Base-by-base conservation (phyloP, 169 alveolate genomes). In the Theileria annulata region DNA sequence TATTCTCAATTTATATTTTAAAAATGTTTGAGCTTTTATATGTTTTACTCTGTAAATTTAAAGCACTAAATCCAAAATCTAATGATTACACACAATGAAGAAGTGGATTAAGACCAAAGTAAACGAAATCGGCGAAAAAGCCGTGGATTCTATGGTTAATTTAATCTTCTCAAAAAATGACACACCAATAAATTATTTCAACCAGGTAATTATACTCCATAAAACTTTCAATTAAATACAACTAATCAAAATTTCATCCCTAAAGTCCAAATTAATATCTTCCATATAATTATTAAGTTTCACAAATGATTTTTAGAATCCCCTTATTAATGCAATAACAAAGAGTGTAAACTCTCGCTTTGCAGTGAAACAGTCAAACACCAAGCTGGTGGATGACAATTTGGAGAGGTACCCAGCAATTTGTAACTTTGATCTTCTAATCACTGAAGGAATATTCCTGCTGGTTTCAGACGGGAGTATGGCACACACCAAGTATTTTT, bases 141-240 rank as follows among this genome's bases (percentile, higher is more conserved):
- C 89, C 74, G 89, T 82, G 72, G 89, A 82, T 82, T 82, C 89
- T 49, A 77, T 82, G 54, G 86, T 82, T 49, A 82, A 82, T 71
- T 63, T 82, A 51, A 79, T 82, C 10, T 76, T 82, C 28, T 82
- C 89, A 31, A 78, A 72, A 58, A 82, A 82, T 74, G 87, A 76
- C 25, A n/a, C 79, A 23, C 31, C 79, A 13, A 82, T 82, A 0
- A 30, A 80, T 56, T 72, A 75, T 33, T 82, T 74, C 54, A 69
- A 82, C 23, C 85, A 82, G 85, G 89, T 82, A 82, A 12, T 62
- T 62, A 71, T 13, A 4, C 31, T 21, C 49, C 28, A 0, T 25
- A 35, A 17, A 68, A 68, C 33, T 27, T 68, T 23, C 5, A 10
- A 51, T 51, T 31, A 2, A 49, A 28, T 42, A 42, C 51, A 42